Evolutionary conservation across 2,329 filamentous ascomycete species (phyloP).

Genomic region (Botrytis sinoallii): DNA sequence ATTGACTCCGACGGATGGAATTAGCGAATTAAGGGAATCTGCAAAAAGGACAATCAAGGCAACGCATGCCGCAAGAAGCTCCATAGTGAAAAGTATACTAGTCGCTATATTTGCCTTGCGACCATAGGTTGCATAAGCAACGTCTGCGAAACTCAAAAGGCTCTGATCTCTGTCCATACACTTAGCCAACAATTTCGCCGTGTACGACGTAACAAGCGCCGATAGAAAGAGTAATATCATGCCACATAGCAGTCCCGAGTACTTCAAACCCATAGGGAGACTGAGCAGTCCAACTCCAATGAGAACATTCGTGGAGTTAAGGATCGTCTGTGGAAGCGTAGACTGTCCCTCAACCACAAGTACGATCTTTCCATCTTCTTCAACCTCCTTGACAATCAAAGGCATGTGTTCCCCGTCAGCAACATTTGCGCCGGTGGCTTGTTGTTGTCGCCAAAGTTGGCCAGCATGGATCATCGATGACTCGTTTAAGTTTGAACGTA

Average conservation of each 20-base stretch:
- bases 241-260: constrained; percentile 85
- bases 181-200: constrained; percentile 77
- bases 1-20: constrained; percentile 65
- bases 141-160: constrained; percentile 89
- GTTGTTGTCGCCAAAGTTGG: constrained; percentile 51
- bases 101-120: constrained; percentile 75
- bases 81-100: constrained; percentile 82
- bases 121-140: constrained; percentile 89
- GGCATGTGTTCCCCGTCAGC: constrained; percentile 64
- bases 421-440: constrained; percentile 41
- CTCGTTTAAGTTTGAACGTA: constrained; percentile 37
- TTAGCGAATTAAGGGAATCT: constrained; percentile 77
- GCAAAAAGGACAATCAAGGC: constrained; percentile 90
- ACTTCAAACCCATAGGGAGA: constrained; percentile 81
- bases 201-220: constrained; percentile 77
- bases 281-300: constrained; percentile 89
- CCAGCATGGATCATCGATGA: constrained; percentile 51
- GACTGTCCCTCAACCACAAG: constrained; percentile 86
- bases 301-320: constrained; percentile 81
- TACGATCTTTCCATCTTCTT: constrained; percentile 82
- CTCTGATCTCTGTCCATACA: constrained; percentile 83
- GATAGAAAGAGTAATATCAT: constrained; percentile 70
- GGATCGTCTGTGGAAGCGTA: constrained; percentile 91
- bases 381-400: constrained; percentile 82
- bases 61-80: constrained; percentile 84